These are phyloP conservation scores for Saccharomyces hybrid DNA, from an alignment of 1,139 yeast species.

Conservation along the genomic window DNA sequence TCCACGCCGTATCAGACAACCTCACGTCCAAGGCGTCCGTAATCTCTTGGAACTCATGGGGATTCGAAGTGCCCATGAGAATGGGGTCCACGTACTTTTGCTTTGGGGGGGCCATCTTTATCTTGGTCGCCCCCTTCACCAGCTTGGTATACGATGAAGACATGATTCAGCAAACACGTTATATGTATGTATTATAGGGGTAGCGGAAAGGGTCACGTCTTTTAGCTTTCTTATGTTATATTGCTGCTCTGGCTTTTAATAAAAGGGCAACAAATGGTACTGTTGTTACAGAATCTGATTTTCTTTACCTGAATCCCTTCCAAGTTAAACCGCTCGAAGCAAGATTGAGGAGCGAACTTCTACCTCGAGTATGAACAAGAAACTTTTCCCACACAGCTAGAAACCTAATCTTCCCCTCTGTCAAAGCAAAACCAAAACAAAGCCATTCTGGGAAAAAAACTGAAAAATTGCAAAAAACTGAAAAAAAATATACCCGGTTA, in stretches of 20 bases:
- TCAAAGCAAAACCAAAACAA: not conserved
- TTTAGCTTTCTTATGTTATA: not conserved
- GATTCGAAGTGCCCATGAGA: constrained; percentile 59
- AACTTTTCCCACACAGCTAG: not conserved
- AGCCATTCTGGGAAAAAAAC: not conserved
- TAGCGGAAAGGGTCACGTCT: not conserved
- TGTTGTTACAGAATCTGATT: not conserved
- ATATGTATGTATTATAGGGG: not conserved
- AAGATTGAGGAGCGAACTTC: not conserved
- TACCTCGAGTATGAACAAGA: not conserved
- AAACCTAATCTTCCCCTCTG: not conserved
- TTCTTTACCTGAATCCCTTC: not conserved
- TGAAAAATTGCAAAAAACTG: not conserved
- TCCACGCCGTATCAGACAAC: constrained; percentile 77
- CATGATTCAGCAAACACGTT: not conserved
- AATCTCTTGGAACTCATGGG: constrained; percentile 57
- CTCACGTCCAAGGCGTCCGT: constrained; percentile 56
- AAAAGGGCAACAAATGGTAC: not conserved
- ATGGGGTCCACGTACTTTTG: constrained; percentile 93
- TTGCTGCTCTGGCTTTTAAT: too few relatives aligned
- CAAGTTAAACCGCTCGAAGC: not conserved
- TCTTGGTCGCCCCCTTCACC: constrained; percentile 66
- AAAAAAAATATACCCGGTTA: not conserved
- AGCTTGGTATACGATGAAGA: constrained; percentile 33
- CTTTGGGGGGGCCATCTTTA: constrained; percentile 93